phyloP scores from a whole-genome alignment of 176 grass and related monocot genomes.

The Ensete glaucum region DNA sequence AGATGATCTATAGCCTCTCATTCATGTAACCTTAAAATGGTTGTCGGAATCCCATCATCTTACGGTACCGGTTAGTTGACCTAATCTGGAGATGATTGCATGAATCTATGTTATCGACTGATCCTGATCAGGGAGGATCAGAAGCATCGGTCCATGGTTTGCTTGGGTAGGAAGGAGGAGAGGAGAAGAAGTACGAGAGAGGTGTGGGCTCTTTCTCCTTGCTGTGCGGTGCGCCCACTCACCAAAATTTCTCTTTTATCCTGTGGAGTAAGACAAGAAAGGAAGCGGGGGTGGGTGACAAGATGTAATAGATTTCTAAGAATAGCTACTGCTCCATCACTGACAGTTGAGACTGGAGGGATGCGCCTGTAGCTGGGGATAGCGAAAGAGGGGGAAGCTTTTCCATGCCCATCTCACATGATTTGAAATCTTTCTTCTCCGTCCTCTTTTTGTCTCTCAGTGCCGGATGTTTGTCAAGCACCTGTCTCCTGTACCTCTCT shows the following conservation, averaged over 20 bases:
- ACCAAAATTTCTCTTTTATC: neutral
- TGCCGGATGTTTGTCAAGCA: slow-evolving; percentile 13
- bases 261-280: slow-evolving; percentile 6
- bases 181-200: too few relatives aligned
- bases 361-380: neutral
- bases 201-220: neutral
- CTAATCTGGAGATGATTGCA: too few relatives aligned
- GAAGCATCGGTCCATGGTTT: too few relatives aligned
- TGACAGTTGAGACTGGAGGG: slow-evolving; percentile 8
- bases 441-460: slow-evolving; percentile 2
- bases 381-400: neutral
- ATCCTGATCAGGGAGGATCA: too few relatives aligned
- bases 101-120: too few relatives aligned
- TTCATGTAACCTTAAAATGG: too few relatives aligned
- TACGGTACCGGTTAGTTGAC: too few relatives aligned
- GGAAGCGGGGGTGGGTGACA: slow-evolving; percentile 4
- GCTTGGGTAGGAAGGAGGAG: too few relatives aligned
- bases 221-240: neutral
- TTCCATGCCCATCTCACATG: neutral
- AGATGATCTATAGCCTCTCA: too few relatives aligned
- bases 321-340: slow-evolving; percentile 12
- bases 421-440: slow-evolving; percentile 17
- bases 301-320: slow-evolving; percentile 19
- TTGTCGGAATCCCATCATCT: too few relatives aligned
- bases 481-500: slow-evolving; percentile 9